Base-by-base conservation (phyloP, 148 eudicot species). In the Drosera capensis region DNA sequence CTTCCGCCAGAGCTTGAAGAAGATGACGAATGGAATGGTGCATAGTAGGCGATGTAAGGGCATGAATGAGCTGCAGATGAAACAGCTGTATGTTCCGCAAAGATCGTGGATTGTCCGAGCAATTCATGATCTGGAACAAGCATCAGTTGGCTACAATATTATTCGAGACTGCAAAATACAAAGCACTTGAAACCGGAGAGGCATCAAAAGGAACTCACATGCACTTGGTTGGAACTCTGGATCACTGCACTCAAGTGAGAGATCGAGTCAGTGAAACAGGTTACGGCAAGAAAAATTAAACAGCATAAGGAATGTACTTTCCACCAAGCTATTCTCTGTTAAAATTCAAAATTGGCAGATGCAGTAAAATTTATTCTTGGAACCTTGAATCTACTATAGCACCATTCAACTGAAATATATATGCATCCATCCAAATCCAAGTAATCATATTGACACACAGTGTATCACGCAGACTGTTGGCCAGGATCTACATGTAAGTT, bases 51-150 rank as follows among this genome's bases (percentile, higher is more conserved):
- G 58, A 82, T 51, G 53, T 82, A 87, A 0, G 96, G 96, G 35
- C 88, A 87, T 48, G 76, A 85, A 47, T 79, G 90, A 45, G 68
- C 42, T 48, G 94, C 59, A 20, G 96, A 77, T 49, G 94, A 68
- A 43, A 80, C 64, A 41, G 87, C 72, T 8, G 94, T 51, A 43
- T 73, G 94, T 45, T 88, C 97, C 52, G 83, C 67, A 61, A 63
- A 80, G 51, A 78, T 53, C 22, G 83, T 70, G 57, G 74, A 86
- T 28, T 80, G 96, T 28, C 83, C 81, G 51, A 83, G 59, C 41
- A 78, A 72, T 66, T 80, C 94, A 56, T 80, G 96, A 74, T 77
- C 96, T 88, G 71, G 40, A 61, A 44, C 23, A 62, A n/a, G n/a
- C n/a, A n/a, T n/a, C n/a, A n/a, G n/a, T n/a, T n/a, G n/a, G n/a